phyloP scores from a whole-genome alignment of 495 filamentous ascomycete species.

The Gamarada debralockiae region DNA sequence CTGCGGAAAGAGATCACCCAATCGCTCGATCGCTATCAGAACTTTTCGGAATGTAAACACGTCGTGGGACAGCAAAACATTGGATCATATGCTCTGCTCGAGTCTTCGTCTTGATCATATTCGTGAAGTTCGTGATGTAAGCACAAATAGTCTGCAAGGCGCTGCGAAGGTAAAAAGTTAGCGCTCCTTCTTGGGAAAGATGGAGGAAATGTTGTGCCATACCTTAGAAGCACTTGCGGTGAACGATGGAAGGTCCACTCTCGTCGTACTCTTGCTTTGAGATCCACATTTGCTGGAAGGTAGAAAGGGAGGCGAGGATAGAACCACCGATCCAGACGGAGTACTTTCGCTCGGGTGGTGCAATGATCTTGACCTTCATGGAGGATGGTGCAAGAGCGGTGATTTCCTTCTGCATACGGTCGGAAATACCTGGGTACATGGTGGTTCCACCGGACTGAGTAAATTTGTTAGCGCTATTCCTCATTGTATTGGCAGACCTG shows the following conservation, averaged over 20 bases:
- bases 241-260: conserved; percentile 97
- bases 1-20: conserved; percentile 24
- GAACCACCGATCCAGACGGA: conserved; percentile 99
- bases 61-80: conserved; percentile 24
- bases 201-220: conserved; percentile 13
- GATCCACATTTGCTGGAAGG: conserved; percentile 99
- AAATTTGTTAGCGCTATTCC: conserved; percentile 36
- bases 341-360: conserved; percentile 96
- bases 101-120: conserved; percentile 29
- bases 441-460: conserved; percentile 84
- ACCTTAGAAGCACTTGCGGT: conserved; percentile 99
- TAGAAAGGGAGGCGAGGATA: conserved; percentile 97
- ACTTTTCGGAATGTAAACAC: conserved; percentile 32
- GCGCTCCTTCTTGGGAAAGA: background rate
- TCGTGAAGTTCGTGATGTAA: conserved; percentile 30
- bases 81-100: conserved; percentile 18
- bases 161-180: conserved; percentile 4
- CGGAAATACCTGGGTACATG: conserved; percentile 99
- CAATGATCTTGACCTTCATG: conserved; percentile 99
- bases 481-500: background rate
- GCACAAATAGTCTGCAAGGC: conserved; percentile 17
- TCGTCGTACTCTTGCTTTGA: conserved; percentile 99
- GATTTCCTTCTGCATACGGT: conserved; percentile 99
- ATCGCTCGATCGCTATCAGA: conserved; percentile 30
- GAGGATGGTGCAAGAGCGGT: conserved; percentile 97